Evolutionary conservation across 2,329 filamentous ascomycete species (phyloP).

Genomic region (Neopestalotiopsis sp.): DNA sequence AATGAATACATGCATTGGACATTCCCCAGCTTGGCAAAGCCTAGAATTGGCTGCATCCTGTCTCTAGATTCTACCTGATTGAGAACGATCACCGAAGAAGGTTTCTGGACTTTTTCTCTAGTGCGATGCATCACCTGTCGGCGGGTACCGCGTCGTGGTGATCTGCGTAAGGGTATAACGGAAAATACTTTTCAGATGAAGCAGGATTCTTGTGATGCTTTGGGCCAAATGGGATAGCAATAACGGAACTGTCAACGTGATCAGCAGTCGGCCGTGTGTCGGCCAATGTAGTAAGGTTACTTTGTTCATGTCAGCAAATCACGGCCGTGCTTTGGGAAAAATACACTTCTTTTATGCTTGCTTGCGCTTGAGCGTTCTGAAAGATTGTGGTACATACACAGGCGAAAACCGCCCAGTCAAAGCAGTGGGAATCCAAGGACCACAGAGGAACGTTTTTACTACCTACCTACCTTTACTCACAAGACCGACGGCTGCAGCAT

Average conservation of each 20-base stretch:
- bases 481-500: neutral
- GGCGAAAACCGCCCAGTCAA: neutral
- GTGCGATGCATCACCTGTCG: neutral
- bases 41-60: neutral
- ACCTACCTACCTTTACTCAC: neutral
- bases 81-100: conserved; percentile 5
- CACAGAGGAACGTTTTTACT: neutral
- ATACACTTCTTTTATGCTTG: neutral
- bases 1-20: neutral
- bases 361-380: neutral
- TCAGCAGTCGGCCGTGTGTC: neutral
- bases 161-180: neutral
- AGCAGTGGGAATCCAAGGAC: too few relatives aligned
- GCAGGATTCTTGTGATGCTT: neutral
- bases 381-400: neutral
- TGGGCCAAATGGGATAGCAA: neutral
- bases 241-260: neutral
- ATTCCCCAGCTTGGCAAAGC: neutral
- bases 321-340: too few relatives aligned
- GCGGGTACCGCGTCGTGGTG: too few relatives aligned
- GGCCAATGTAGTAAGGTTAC: neutral
- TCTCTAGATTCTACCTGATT: neutral
- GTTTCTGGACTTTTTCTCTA: neutral
- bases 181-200: neutral
- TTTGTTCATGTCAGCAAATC: too few relatives aligned